Percentiles rank a stretch among this genome's conserved stretches.
These are phyloP conservation scores for Aspergillus luchuensis DNA, from an alignment of 2,329 filamentous ascomycete genomes.

Conservation along the genomic window DNA sequence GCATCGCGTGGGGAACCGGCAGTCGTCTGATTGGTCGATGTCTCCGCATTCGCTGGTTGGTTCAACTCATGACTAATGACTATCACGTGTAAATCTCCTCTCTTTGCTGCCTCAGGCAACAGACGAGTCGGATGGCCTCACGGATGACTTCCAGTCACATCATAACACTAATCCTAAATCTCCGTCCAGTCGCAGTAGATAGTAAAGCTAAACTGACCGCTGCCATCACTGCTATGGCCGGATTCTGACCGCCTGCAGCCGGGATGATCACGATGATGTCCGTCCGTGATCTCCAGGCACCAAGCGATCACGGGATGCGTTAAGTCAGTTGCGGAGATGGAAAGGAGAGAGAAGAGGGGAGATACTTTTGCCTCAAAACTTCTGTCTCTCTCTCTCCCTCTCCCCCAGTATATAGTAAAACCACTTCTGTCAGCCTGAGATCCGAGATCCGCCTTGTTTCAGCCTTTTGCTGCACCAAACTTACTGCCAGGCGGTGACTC, in stretches of 20 bases:
- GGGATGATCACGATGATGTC: neutral
- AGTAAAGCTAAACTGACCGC: neutral
- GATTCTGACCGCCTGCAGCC: neutral
- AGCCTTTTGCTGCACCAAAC: neutral
- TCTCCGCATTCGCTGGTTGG: neutral
- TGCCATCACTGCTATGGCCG: neutral
- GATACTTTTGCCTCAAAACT: neutral
- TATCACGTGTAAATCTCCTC: neutral
- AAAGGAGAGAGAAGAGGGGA: neutral
- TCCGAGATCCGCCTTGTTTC: neutral
- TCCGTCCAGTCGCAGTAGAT: neutral
- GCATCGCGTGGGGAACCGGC: neutral
- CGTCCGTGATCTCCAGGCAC: neutral
- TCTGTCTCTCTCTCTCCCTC: neutral
- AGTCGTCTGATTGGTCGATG: neutral
- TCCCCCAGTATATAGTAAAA: neutral
- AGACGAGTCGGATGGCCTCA: neutral
- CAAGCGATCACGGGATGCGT: neutral
- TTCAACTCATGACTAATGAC: neutral
- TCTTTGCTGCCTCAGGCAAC: neutral
- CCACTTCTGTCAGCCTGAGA: neutral
- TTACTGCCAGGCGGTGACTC: constrained; percentile 2
- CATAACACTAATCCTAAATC: too few relatives aligned
- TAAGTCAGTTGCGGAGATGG: neutral
- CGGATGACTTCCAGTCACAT: neutral